Evolutionary conservation across 2,329 filamentous ascomycete species (phyloP).

Genomic region (Zymoseptoria passerinii): DNA sequence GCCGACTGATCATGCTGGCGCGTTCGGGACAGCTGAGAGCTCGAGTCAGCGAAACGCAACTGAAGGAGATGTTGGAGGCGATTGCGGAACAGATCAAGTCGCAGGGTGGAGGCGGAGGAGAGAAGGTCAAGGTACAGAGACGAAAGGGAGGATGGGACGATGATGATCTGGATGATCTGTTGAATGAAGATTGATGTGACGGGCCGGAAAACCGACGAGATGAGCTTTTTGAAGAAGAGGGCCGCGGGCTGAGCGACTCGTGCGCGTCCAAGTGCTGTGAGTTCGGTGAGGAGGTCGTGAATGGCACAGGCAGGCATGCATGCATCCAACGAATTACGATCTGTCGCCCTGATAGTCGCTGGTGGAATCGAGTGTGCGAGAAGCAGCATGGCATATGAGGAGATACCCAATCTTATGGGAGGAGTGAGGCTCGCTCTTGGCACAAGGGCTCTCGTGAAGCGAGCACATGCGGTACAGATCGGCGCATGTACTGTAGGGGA

Average conservation of each 20-base stretch:
- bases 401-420: too few species aligned
- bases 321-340: too few species aligned
- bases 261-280: too few species aligned
- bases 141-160: slow-evolving; percentile 80
- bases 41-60: slow-evolving; percentile 85
- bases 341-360: too few species aligned
- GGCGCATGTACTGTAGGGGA: too few species aligned
- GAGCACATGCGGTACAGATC: too few species aligned
- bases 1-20: slow-evolving; percentile 84
- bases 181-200: slow-evolving; percentile 41
- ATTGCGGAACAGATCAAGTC: slow-evolving; percentile 67
- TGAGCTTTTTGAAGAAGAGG: background rate
- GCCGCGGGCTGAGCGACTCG: background rate
- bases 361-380: too few species aligned
- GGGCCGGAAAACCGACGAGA: background rate
- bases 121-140: slow-evolving; percentile 79
- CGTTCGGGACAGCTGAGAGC: slow-evolving; percentile 74
- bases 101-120: slow-evolving; percentile 36
- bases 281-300: too few species aligned
- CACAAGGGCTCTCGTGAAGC: too few species aligned
- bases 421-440: too few species aligned
- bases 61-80: slow-evolving; percentile 83
- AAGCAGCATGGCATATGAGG: too few species aligned
- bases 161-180: slow-evolving; percentile 63
- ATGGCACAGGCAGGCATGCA: too few species aligned